Evolutionary conservation across 768 basidiomycete species (phyloP).

Genomic region (Auricularia heimuer): DNA sequence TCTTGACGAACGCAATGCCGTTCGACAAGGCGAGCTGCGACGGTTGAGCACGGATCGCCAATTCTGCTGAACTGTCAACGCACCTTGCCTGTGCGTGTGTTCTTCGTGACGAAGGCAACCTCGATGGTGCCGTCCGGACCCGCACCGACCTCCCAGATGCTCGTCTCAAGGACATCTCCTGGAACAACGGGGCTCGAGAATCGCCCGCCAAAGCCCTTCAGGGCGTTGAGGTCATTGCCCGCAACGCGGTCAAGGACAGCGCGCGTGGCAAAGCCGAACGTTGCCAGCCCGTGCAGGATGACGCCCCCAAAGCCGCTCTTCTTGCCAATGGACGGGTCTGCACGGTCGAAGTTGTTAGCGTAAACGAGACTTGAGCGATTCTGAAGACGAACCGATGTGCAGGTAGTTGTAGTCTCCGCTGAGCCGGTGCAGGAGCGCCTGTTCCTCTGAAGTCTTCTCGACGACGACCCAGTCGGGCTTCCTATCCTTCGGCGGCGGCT

Average conservation of each 20-base stretch:
- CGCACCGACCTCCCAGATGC: slow-evolving; percentile 65
- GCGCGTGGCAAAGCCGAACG: slow-evolving; percentile 75
- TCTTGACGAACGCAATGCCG: slow-evolving; percentile 56
- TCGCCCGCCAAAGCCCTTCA: slow-evolving; percentile 60
- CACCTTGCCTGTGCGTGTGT: slow-evolving; percentile 51
- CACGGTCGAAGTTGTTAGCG: not conserved
- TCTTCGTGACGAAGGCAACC: slow-evolving; percentile 52
- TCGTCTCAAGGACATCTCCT: slow-evolving; percentile 66
- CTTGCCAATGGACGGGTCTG: slow-evolving; percentile 68
- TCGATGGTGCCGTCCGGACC: slow-evolving; percentile 50
- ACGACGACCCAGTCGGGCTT: slow-evolving; percentile 50
- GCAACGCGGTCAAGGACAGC: slow-evolving; percentile 58
- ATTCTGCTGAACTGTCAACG: slow-evolving; percentile 1
- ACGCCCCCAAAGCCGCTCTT: slow-evolving; percentile 71
- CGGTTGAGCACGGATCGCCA: not conserved
- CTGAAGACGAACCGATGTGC: slow-evolving; percentile 43
- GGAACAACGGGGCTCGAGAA: slow-evolving; percentile 82
- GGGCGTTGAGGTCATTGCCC: slow-evolving; percentile 45
- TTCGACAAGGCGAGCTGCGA: slow-evolving; percentile 42
- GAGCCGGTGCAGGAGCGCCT: slow-evolving; percentile 62
- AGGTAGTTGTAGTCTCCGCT: slow-evolving; percentile 75
- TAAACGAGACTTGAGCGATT: not conserved
- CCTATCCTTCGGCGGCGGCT: slow-evolving; percentile 49
- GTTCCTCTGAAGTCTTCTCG: slow-evolving; percentile 52
- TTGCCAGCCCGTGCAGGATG: slow-evolving; percentile 77